phyloP scores from a whole-genome alignment of 345 rosid genomes.

The Populus simonii region DNA sequence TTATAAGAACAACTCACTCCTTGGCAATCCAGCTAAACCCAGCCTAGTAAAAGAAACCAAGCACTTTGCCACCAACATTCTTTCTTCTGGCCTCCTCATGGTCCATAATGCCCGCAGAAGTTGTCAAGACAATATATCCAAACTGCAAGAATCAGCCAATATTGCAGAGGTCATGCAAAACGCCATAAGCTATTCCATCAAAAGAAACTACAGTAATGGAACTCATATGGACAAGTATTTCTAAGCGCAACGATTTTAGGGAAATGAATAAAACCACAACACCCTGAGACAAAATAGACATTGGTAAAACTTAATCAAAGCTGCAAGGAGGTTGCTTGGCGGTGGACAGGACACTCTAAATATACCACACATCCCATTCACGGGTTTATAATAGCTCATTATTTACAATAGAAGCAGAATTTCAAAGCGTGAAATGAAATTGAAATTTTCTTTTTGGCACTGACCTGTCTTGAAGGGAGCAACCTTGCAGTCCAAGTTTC shows the following conservation, averaged over 20 bases:
- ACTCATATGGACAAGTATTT: not conserved
- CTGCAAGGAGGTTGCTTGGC: not conserved
- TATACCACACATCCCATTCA: not conserved
- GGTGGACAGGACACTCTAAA: not conserved
- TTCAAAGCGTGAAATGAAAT: not conserved
- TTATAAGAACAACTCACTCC: not conserved
- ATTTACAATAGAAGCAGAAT: not conserved
- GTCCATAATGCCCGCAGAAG: conserved; percentile 35
- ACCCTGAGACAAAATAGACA: not conserved
- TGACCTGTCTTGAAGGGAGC: conserved; percentile 18
- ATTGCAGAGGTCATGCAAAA: not conserved
- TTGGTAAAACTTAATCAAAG: not conserved
- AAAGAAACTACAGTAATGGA: not conserved
- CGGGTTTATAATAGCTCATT: not conserved
- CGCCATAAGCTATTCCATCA: not conserved
- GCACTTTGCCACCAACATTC: conserved; percentile 17
- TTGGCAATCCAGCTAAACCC: not conserved
- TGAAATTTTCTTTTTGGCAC: not conserved
- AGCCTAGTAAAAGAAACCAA: conserved; percentile 15
- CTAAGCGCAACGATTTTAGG: not conserved
- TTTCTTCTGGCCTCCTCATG: conserved; percentile 26
- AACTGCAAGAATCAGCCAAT: conserved; percentile 15
- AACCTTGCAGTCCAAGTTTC: conserved; percentile 14
- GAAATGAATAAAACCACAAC: not conserved
- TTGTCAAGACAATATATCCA: conserved; percentile 29